A percentile compares a stretch with the other conserved stretches of the same genome.
These are phyloP conservation scores for Ogataea populi-albae DNA, from an alignment of 805 yeast species.

Conservation along the genomic window DNA sequence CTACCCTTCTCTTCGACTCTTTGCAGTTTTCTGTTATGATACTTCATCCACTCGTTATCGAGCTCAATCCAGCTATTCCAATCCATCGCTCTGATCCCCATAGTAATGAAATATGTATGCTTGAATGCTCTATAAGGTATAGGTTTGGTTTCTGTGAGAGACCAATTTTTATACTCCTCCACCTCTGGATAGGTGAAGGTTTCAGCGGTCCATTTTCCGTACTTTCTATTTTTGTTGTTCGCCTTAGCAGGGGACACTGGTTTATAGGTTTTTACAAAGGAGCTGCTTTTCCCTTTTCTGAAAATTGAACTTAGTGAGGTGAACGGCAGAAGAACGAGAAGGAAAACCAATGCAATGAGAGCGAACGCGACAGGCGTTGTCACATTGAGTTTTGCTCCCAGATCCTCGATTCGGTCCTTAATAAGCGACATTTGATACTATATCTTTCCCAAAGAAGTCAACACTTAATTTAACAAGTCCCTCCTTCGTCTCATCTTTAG, in stretches of 20 bases:
- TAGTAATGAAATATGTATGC: slow-evolving; percentile 60
- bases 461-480: no score
- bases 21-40: slow-evolving; percentile 48
- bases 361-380: slow-evolving; percentile 10
- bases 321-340: slow-evolving; percentile 5
- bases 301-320: neutral
- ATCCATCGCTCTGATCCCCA: slow-evolving; percentile 67
- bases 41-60: slow-evolving; percentile 62
- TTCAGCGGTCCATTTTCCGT: slow-evolving; percentile 56
- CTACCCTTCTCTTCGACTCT: slow-evolving; percentile 46
- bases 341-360: slow-evolving; percentile 6
- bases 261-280: slow-evolving; percentile 18
- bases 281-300: slow-evolving; percentile 3
- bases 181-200: slow-evolving; percentile 49
- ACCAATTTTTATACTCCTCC: slow-evolving; percentile 46
- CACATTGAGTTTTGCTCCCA: slow-evolving; percentile 7
- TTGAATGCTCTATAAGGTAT: slow-evolving; percentile 66
- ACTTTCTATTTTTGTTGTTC: slow-evolving; percentile 44
- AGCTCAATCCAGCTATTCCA: slow-evolving; percentile 64
- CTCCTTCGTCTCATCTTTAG: no score
- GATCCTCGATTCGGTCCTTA: slow-evolving; percentile 6
- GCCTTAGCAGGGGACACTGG: slow-evolving; percentile 36
- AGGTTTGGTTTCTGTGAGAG: slow-evolving; percentile 47
- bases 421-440: slow-evolving; percentile 16
- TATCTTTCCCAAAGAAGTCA: no score